These are phyloP conservation scores for Colletotrichum sp. DNA, from an alignment of 2,329 filamentous ascomycete genomes.

Conservation along the genomic window DNA sequence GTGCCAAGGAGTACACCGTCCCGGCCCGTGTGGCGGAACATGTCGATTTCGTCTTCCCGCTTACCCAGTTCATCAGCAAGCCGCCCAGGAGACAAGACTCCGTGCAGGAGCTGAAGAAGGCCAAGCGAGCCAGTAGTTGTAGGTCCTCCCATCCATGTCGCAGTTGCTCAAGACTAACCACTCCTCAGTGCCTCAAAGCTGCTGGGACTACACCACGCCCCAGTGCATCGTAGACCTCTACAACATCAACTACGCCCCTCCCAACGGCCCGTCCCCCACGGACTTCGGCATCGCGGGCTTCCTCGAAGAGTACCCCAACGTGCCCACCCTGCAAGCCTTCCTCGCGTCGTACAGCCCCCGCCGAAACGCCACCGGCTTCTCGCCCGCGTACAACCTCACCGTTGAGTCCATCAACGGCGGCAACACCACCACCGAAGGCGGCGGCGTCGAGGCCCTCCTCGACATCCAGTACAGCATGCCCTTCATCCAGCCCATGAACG, in stretches of 20 bases:
- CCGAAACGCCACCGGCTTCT: slow-evolving; percentile 14
- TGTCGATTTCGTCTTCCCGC: slow-evolving; percentile 52
- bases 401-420: background rate
- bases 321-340: background rate
- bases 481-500: slow-evolving; percentile 5
- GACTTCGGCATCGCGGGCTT: slow-evolving; percentile 5
- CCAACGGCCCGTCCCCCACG: background rate
- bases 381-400: background rate
- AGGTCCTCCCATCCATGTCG: background rate
- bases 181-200: background rate
- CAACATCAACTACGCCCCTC: slow-evolving; percentile 43
- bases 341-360: slow-evolving; percentile 4
- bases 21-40: slow-evolving; percentile 40
- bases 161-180: background rate
- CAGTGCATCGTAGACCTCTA: slow-evolving; percentile 49
- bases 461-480: slow-evolving; percentile 1
- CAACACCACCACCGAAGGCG: background rate
- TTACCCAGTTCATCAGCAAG: slow-evolving; percentile 50
- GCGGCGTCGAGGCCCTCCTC: background rate
- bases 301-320: background rate
- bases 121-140: background rate
- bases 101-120: slow-evolving; percentile 19
- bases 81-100: slow-evolving; percentile 37
- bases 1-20: slow-evolving; percentile 49
- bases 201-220: slow-evolving; percentile 33